Conservation (phyloP, 2,329 filamentous ascomycete genomes). For the Dendryphion nanum region DNA sequence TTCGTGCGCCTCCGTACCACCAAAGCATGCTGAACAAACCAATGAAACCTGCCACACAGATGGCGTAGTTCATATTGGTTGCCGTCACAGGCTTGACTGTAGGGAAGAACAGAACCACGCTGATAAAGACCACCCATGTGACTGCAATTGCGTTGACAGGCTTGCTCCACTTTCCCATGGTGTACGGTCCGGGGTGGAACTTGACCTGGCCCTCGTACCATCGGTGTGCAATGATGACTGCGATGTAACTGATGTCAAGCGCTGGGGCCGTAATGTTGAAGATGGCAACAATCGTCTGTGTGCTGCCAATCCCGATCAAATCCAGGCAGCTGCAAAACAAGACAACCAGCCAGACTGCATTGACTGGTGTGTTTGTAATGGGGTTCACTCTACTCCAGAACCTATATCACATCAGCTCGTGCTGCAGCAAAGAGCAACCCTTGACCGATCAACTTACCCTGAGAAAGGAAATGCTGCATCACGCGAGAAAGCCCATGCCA, state of each 20-base stretch:
- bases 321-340: conserved; percentile 54
- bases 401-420: conserved; percentile 34
- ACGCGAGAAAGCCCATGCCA: conserved; percentile 61
- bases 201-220: conserved; percentile 53
- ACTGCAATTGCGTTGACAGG: conserved; percentile 57
- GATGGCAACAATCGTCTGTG: conserved; percentile 50
- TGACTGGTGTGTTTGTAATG: conserved; percentile 58
- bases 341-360: conserved; percentile 65
- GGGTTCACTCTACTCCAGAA: conserved; percentile 54
- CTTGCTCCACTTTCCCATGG: conserved; percentile 55
- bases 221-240: conserved; percentile 59
- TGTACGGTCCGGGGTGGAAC: conserved; percentile 59
- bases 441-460: conserved; percentile 35
- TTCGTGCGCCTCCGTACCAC: conserved; percentile 44
- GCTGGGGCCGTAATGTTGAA: conserved; percentile 50
- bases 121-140: conserved; percentile 63
- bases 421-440: not conserved
- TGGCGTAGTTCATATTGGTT: conserved; percentile 50
- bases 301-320: conserved; percentile 52
- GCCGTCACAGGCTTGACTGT: conserved; percentile 43
- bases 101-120: conserved; percentile 57
- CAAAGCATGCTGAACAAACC: conserved; percentile 46
- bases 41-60: conserved; percentile 49
- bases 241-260: conserved; percentile 56
- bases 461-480: conserved; percentile 63